Base-by-base conservation (phyloP, 1,139 yeast species). In the Geotrichum restrictum region DNA sequence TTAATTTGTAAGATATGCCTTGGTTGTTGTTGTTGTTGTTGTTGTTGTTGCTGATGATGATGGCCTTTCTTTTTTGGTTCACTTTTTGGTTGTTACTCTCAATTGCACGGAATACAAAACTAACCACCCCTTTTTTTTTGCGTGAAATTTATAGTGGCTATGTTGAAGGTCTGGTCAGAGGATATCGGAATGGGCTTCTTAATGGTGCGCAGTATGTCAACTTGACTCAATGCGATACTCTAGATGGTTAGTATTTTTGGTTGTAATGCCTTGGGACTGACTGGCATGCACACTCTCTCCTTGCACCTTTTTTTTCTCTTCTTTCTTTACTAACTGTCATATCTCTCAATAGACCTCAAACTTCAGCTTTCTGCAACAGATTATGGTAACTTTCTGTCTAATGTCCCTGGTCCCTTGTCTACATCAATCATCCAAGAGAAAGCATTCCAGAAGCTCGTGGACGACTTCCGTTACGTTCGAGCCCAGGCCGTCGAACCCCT, bases 341-440 rank as follows among this genome's bases (percentile, higher is more conserved):
- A 6, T 49, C 41, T 16, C 22, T n/a, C 2, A 19, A 6, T 37
- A 60, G 99, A 94, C 71, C 77, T 94, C 64, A 93, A 89, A 71
- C 76, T 94, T 56, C 98, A 94, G 73, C 77, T 94, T 56, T 85
- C 96, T 2, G 88, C 97, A 34, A 91, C 98, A 5, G 98, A 93
- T 65, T 94, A 94, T 70, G 96, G 97, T 45, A 87, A 85, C 71
- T 88, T 91, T 65, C 74, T 94, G 59, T 78, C 95, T 29, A 86
- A 88, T 59, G 85, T 87, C 47, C 83, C 93, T 8, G 82, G 91
- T 1, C 87, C 94, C 18, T 74, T 91, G 54, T 78, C 95, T 49
- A 93, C 98, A 1, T 78, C 93, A 11, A 76, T 84, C 27, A 85
- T 94, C 64, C 95, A 91, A 68, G 86, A 85, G 47, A 80, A 81